These are phyloP conservation scores for Saccharomycopsis phalli DNA, from an alignment of 1,139 yeast species.

Conservation along the genomic window DNA sequence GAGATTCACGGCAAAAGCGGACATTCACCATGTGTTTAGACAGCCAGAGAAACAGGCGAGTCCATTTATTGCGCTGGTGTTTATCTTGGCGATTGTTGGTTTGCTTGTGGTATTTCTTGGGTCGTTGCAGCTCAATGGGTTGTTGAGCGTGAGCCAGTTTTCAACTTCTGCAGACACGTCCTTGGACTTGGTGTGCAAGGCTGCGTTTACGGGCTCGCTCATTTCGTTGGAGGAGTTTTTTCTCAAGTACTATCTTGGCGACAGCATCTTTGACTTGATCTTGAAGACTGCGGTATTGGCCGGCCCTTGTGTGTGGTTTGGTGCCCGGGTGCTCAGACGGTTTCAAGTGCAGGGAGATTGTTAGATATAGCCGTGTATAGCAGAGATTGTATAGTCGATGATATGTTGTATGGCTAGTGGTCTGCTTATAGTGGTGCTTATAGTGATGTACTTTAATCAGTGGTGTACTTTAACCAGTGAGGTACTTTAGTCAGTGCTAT, in stretches of 20 bases:
- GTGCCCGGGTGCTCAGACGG: constrained; percentile 31
- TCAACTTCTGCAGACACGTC: neutral
- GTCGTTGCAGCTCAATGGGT: constrained; percentile 9
- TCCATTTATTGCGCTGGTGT: constrained; percentile 35
- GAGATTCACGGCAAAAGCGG: constrained; percentile 39
- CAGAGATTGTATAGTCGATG: too few species aligned
- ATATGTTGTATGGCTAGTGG: too few species aligned
- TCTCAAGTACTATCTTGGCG: constrained; percentile 36
- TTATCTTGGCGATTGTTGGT: constrained; percentile 30
- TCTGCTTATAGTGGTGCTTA: too few species aligned
- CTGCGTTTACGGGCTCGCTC: constrained; percentile 31
- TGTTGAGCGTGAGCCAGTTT: constrained; percentile 4
- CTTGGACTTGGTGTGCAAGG: constrained; percentile 26
- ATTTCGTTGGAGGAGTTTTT: constrained; percentile 33
- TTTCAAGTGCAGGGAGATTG: constrained; percentile 9
- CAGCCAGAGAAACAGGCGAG: constrained; percentile 34
- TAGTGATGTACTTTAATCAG: too few species aligned
- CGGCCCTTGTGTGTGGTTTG: constrained; percentile 36
- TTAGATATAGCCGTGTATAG: too few species aligned
- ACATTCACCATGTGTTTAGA: constrained; percentile 43
- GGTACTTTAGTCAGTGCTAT: too few species aligned
- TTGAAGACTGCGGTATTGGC: constrained; percentile 31
- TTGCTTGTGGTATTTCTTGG: constrained; percentile 30
- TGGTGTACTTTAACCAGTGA: too few species aligned
- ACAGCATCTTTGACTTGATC: constrained; percentile 37